A percentile compares a stretch with the other conserved stretches of the same genome.
Conservation (phyloP, 2,329 filamentous ascomycete genomes). For the Colletotrichum sp. region DNA sequence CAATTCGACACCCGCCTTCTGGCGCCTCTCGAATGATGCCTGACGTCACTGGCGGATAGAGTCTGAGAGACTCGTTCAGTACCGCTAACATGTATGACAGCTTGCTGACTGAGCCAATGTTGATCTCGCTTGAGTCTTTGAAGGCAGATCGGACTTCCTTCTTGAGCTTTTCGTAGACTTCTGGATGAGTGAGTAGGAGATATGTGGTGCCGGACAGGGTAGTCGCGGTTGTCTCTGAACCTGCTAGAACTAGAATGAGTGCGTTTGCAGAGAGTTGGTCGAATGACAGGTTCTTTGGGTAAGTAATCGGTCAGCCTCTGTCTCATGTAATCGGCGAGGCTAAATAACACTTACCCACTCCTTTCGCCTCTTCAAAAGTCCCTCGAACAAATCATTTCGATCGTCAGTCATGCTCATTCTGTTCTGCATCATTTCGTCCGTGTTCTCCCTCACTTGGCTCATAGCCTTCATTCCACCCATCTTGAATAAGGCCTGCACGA, state of each 20-base stretch:
- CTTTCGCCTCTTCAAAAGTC: constrained; percentile 13
- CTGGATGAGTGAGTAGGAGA: constrained; percentile 37
- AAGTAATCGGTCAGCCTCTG: not conserved
- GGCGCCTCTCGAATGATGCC: constrained; percentile 30
- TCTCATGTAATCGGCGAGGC: not conserved
- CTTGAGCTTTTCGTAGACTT: constrained; percentile 31
- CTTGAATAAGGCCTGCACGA: not conserved
- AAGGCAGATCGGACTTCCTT: constrained; percentile 46
- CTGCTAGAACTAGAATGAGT: constrained; percentile 35
- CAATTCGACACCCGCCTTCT: constrained; percentile 33
- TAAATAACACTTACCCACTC: not conserved
- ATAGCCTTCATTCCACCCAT: not conserved
- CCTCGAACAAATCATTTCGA: constrained; percentile 18
- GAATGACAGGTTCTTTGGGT: constrained; percentile 22
- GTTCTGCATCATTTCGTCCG: not conserved
- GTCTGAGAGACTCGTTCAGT: constrained; percentile 46
- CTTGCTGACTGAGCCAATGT: constrained; percentile 29
- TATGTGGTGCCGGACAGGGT: constrained; percentile 45
- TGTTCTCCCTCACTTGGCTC: not conserved
- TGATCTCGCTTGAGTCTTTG: constrained; percentile 40
- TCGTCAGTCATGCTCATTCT: not conserved
- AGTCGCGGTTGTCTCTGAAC: constrained; percentile 52
- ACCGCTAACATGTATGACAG: constrained; percentile 45
- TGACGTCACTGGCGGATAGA: constrained; percentile 32
- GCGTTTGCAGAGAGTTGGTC: constrained; percentile 20